Evolutionary conservation across 345 rosid genomes (phyloP).

Genomic region (Lumnitzera racemosa): DNA sequence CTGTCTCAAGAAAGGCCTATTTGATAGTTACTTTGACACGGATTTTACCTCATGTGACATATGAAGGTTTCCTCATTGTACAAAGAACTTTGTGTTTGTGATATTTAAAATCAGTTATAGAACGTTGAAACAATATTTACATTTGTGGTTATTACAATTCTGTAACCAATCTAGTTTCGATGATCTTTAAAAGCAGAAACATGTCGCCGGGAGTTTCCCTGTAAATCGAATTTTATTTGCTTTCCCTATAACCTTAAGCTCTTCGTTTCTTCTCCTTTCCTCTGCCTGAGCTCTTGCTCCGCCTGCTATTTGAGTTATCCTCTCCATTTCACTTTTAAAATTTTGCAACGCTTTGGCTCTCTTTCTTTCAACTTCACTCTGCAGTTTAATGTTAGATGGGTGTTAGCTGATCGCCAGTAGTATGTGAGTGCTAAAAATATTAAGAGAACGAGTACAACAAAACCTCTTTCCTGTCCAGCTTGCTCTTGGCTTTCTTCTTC

Average conservation of each 20-base stretch:
- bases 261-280: slow-evolving; percentile 43
- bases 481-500: slow-evolving; percentile 42
- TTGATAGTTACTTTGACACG: too few species aligned
- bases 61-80: too few species aligned
- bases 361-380: slow-evolving; percentile 34
- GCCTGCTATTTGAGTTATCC: slow-evolving; percentile 32
- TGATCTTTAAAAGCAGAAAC: slow-evolving; percentile 44
- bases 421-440: slow-evolving; percentile 1
- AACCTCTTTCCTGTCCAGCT: slow-evolving; percentile 56
- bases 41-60: too few species aligned
- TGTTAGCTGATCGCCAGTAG: too few species aligned
- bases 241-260: slow-evolving; percentile 51
- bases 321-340: slow-evolving; percentile 30
- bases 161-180: background rate
- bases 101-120: too few species aligned
- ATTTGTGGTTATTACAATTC: too few species aligned
- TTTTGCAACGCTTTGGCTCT: slow-evolving; percentile 35
- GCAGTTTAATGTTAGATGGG: slow-evolving; percentile 11
- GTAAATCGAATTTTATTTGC: slow-evolving; percentile 52
- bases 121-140: too few species aligned
- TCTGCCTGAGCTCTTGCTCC: slow-evolving; percentile 51
- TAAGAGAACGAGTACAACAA: background rate
- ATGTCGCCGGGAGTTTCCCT: slow-evolving; percentile 38
- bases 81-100: too few species aligned
- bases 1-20: too few species aligned